Base-by-base conservation (phyloP, 2,329 filamentous ascomycete species). In the Akanthomyces uredinophilus region DNA sequence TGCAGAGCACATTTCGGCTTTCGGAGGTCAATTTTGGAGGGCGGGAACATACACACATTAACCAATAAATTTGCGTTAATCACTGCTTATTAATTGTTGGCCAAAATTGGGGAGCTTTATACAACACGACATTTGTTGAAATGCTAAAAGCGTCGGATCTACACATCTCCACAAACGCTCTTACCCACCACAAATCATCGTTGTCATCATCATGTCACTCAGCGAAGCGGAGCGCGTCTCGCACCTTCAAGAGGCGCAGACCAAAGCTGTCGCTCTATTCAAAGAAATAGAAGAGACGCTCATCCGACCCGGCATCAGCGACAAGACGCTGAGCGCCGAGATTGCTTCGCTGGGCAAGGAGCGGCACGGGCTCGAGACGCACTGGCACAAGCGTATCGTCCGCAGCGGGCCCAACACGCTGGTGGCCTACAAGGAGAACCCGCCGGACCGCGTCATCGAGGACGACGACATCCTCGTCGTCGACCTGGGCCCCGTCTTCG, bases 331-430 rank as follows among this genome's bases (percentile, higher is more conserved):
- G 27, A 81, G 75, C 70, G 70, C 79, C 35, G 73, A 80, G 65
- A 82, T 83, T 60, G 75, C 81, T 66, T 70, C 75, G 41, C 55
- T 70, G 5, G 69, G 66, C 14, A 51, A 51, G 5, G 27, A 62
- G 24, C 67, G 65, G 22, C 64, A 80, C 68, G 73, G 72, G 18
- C 73, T 83, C 13, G 69, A 71, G 18, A 81, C 77, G 2, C 78
- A 83, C 64, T 83, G 81, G 81, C 81, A 83, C 69, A 83, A 82
- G 66, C 75, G 79, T 5, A 74, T 82, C 1, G 73, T 83, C 39
- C 72, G 81, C 8, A 80, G 77, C 64, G 81, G 80, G 0, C 76
- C 78, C 5, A 81, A 83, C 67, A 83, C 80, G 0, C 65, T 83
- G 4, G 64, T 69, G 1, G 80, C 80, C 0, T 83, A 80, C 60